These are phyloP conservation scores for Pseudocercospora eumusae DNA, from an alignment of 2,329 filamentous ascomycete species.

Conservation along the genomic window DNA sequence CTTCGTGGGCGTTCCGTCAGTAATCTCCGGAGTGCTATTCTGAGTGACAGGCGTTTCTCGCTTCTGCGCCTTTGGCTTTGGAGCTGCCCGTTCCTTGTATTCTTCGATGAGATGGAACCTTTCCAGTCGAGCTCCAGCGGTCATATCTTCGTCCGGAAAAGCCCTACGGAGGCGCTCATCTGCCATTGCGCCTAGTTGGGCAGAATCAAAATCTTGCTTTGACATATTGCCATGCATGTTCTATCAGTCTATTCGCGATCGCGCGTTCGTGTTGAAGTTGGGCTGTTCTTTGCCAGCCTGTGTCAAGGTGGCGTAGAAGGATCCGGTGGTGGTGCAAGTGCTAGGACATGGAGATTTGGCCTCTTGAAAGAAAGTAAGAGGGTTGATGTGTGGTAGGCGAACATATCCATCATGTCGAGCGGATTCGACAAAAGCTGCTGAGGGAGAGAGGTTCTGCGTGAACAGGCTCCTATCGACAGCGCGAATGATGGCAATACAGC, in stretches of 20 bases:
- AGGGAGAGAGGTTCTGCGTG: neutral
- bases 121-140: conserved; percentile 1
- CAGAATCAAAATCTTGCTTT: neutral
- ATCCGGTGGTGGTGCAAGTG: conserved; percentile 3
- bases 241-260: conserved; percentile 1
- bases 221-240: neutral
- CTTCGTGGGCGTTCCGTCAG: conserved; percentile 2
- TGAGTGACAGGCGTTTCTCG: neutral
- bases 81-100: neutral
- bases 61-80: neutral
- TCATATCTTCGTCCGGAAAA: conserved; percentile 9
- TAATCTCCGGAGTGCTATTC: conserved; percentile 3
- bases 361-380: conserved; percentile 8
- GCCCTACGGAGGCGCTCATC: neutral
- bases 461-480: conserved; percentile 2
- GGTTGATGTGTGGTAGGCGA: neutral
- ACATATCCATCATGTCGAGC: conserved; percentile 5
- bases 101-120: conserved; percentile 3
- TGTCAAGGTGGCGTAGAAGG: conserved; percentile 8
- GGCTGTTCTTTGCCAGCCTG: neutral
- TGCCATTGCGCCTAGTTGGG: conserved; percentile 5
- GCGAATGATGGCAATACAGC: neutral
- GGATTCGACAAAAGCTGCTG: neutral
- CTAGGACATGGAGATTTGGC: neutral
- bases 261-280: neutral